Evolutionary conservation across 225 moss, liverwort and hornwort genomes (phyloP).

Genomic region (Pseudisothecium myosuroides): DNA sequence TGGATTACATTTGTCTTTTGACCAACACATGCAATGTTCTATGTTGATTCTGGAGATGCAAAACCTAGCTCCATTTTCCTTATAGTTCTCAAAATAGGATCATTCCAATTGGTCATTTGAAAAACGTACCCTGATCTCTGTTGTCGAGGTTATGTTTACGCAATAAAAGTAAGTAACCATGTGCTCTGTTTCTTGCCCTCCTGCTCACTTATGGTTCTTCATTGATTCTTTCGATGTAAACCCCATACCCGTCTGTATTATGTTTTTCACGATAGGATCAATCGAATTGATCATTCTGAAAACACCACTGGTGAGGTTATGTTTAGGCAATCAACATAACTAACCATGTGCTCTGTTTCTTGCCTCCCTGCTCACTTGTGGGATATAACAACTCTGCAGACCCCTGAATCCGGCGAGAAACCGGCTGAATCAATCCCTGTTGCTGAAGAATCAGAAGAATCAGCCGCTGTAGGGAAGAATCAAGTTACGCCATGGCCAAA

Average conservation of each 20-base stretch:
- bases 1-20: background rate
- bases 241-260: no score
- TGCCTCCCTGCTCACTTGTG: background rate
- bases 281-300: no score
- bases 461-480: background rate
- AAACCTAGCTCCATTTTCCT: fast-evolving
- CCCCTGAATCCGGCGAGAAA: background rate
- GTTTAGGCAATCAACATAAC: no score
- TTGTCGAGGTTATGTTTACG: no score
- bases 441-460: background rate
- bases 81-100: background rate
- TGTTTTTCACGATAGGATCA: no score
- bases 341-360: background rate
- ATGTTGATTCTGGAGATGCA: no score
- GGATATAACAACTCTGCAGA: background rate
- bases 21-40: background rate
- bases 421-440: background rate
- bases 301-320: no score
- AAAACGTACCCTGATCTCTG: background rate
- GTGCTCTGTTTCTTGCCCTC: background rate
- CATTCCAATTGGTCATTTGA: no score
- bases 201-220: background rate
- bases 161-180: background rate
- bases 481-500: background rate
- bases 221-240: no score